Evolutionary conservation across 2,329 filamentous ascomycete genomes (phyloP), one percentile per base, ranked within the genome.

Genomic region (Colletotrichum aenigma): DNA sequence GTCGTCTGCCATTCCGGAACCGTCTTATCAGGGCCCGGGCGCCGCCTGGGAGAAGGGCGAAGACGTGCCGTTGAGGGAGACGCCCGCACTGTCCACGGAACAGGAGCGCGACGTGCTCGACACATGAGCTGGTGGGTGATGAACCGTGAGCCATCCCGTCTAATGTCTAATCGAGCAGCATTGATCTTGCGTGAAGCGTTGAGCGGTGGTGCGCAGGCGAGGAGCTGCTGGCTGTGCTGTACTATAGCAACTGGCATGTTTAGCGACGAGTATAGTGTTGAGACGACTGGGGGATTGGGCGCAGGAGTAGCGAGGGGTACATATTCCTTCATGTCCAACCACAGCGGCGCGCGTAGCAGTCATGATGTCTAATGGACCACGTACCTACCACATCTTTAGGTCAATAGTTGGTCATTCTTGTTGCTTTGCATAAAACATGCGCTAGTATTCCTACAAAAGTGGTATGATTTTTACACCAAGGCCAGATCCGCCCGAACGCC

Each of bases 31-130:
- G 67, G 89, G 89, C 8, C 89, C 89, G 3, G 87, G 88, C 4
- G 81, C 85, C 15, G 80, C 84, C n/a, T 90, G 88, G 82, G 89
- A 91, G 79, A 91, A 88, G 80, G 87, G 86, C 32, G 89, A 90
- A 79, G 82, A 79, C 32, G 77, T 84, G 26, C 82, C 84, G 38
- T 80, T 82, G 62, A 65, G 72, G 61, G 78, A 87, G 71, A 87
- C 84, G 62, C 87, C 82, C 5, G 79, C 80, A 68, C 81, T 81
- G 43, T 86, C 86, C 21, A 85, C 83, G 18, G 85, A 86, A 36
- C 83, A 87, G 60, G 86, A 87, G 71, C 79, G 77, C 52, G 86
- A 88, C 77, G 81, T 87, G 43, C 81, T 87, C 62, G 81, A 87
- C 55, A 84, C 84, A 24, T 88, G 32, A 34, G 43, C 43, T 24